Conservation (phyloP, 2,329 filamentous ascomycete genomes). For the Diplocarpon mali region DNA sequence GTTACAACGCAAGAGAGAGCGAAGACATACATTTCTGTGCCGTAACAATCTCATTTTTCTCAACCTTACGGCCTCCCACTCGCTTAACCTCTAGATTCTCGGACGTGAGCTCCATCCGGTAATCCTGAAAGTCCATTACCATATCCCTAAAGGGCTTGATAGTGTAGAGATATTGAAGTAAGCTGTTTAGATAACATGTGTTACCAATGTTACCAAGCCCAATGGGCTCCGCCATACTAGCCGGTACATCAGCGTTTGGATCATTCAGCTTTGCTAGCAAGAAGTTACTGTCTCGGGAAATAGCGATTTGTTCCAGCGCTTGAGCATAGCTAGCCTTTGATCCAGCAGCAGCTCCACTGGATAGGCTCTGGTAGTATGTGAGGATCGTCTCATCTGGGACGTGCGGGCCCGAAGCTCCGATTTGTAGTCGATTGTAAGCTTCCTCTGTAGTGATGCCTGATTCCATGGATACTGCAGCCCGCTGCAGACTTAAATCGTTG, state of each 20-base stretch:
- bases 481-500: slow-evolving; percentile 20
- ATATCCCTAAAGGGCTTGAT: slow-evolving; percentile 72
- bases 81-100: slow-evolving; percentile 53
- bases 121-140: slow-evolving; percentile 62
- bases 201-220: slow-evolving; percentile 92
- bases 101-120: slow-evolving; percentile 56
- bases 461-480: slow-evolving; percentile 22
- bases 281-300: slow-evolving; percentile 24
- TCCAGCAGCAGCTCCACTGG: slow-evolving; percentile 19
- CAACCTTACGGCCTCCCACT: slow-evolving; percentile 63
- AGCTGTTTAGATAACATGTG: slow-evolving; percentile 94
- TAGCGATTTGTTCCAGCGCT: slow-evolving; percentile 26
- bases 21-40: slow-evolving; percentile 63
- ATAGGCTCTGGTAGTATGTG: slow-evolving; percentile 25
- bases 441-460: slow-evolving; percentile 23
- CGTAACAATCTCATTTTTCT: slow-evolving; percentile 43
- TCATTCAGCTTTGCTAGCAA: slow-evolving; percentile 27
- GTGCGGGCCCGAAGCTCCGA: slow-evolving; percentile 11
- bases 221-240: slow-evolving; percentile 52
- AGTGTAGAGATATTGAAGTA: slow-evolving; percentile 91
- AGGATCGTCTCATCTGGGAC: slow-evolving; percentile 25
- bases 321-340: slow-evolving; percentile 25
- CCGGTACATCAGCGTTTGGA: slow-evolving; percentile 24
- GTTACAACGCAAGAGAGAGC: slow-evolving; percentile 7
- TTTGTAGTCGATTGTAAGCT: slow-evolving; percentile 27